phyloP scores from a whole-genome alignment of 768 basidiomycete genomes.

The Phaeolepiota aurea region DNA sequence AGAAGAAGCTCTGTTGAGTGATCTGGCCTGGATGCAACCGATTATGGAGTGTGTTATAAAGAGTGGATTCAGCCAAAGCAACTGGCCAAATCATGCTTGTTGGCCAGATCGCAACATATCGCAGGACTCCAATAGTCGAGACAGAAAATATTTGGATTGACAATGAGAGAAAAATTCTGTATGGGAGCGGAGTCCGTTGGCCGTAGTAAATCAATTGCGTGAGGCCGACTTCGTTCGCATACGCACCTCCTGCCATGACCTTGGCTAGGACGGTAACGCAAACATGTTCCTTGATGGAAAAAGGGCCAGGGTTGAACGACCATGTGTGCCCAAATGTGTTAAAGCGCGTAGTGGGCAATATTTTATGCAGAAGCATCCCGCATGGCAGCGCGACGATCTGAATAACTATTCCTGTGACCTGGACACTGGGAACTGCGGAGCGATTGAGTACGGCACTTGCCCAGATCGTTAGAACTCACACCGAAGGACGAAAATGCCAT shows the following conservation, averaged over 20 bases:
- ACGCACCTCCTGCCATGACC: slow-evolving; percentile 41
- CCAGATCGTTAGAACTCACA: too few species aligned
- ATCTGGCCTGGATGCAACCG: slow-evolving; percentile 72
- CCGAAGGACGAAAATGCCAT: slow-evolving; percentile 56
- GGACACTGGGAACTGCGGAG: slow-evolving; percentile 50
- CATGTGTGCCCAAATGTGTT: slow-evolving; percentile 64
- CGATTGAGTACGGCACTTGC: too few species aligned
- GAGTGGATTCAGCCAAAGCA: slow-evolving; percentile 19
- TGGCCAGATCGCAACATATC: slow-evolving; percentile 59
- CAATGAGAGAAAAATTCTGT: neutral
- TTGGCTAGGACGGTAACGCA: slow-evolving; percentile 44
- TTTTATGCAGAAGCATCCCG: slow-evolving; percentile 59
- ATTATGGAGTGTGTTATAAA: slow-evolving; percentile 77
- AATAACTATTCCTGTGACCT: slow-evolving; percentile 59
- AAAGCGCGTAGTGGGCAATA: slow-evolving; percentile 59
- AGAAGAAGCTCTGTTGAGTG: slow-evolving; percentile 48
- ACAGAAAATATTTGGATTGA: slow-evolving; percentile 41
- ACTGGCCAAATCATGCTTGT: slow-evolving; percentile 27
- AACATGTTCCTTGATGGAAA: slow-evolving; percentile 87
- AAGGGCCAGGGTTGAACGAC: slow-evolving; percentile 76
- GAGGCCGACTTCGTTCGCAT: slow-evolving; percentile 67
- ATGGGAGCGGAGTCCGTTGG: slow-evolving; percentile 18
- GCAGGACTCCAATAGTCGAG: neutral
- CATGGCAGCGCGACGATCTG: slow-evolving; percentile 70
- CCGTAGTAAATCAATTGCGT: slow-evolving; percentile 68